These are phyloP conservation scores for Ceraceosorus guamensis DNA, from an alignment of 1,284 basidiomycete genomes.

Conservation along the genomic window DNA sequence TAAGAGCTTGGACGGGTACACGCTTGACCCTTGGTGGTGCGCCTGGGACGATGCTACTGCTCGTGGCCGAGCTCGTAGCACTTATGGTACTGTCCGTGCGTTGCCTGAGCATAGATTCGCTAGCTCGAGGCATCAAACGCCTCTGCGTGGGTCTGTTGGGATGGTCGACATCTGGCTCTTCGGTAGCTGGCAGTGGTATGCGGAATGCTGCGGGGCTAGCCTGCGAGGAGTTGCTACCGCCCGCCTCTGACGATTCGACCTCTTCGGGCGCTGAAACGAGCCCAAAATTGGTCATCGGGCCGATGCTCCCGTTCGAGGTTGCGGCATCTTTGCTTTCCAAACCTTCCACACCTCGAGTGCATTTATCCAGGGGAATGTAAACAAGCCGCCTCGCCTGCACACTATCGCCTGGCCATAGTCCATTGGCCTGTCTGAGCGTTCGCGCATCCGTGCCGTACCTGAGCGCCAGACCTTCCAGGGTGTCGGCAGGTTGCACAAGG, in stretches of 20 bases:
- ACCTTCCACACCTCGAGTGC: conserved; percentile 17
- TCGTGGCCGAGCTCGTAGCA: not conserved
- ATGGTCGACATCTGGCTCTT: no score
- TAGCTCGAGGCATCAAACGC: not conserved
- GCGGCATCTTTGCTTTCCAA: no score
- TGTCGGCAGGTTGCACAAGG: conserved; percentile 30
- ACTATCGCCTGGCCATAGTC: conserved; percentile 44
- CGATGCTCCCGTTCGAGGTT: no score
- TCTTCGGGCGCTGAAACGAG: not conserved
- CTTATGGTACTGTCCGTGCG: no score
- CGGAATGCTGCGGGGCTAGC: not conserved
- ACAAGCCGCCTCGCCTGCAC: conserved; percentile 39
- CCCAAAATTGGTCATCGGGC: no score
- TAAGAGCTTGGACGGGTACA: conserved; percentile 5
- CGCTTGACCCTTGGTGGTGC: conserved; percentile 4
- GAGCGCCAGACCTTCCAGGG: conserved; percentile 33
- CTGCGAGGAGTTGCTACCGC: not conserved
- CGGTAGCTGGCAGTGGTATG: no score
- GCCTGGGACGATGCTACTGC: not conserved
- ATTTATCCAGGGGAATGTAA: conserved; percentile 41
- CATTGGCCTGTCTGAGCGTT: conserved; percentile 36
- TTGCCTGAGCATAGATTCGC: not conserved
- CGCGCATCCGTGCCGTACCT: conserved; percentile 43
- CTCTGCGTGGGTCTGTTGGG: not conserved
- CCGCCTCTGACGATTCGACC: not conserved